These are phyloP conservation scores for Polyplosphaeria fusca DNA, from an alignment of 495 filamentous ascomycete genomes.

Conservation along the genomic window DNA sequence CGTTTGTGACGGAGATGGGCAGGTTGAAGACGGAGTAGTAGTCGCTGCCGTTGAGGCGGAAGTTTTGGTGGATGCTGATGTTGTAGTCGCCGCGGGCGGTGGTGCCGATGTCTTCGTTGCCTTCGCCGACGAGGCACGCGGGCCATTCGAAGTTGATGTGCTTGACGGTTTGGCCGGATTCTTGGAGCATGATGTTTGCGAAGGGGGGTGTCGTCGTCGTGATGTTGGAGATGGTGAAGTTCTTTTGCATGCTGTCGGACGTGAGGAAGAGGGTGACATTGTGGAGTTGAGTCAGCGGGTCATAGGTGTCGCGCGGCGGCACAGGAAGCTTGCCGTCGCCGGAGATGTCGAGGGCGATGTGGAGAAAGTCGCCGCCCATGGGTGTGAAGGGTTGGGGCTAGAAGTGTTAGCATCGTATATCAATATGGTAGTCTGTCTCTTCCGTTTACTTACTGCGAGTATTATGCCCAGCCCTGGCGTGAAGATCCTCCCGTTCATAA, in stretches of 20 bases:
- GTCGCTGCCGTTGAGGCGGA: conserved; percentile 58
- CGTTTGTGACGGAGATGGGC: conserved; percentile 64
- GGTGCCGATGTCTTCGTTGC: conserved; percentile 37
- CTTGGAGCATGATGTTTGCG: conserved; percentile 59
- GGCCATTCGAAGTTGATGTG: conserved; percentile 69
- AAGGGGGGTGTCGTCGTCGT: conserved; percentile 54
- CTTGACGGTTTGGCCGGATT: conserved; percentile 63
- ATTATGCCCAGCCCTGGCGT: conserved; percentile 30
- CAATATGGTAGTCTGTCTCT: no score
- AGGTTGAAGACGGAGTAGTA: conserved; percentile 68
- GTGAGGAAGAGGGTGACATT: conserved; percentile 66
- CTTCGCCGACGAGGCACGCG: conserved; percentile 60
- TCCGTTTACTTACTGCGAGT: conserved; percentile 19
- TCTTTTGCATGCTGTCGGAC: conserved; percentile 56
- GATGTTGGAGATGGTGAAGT: conserved; percentile 68
- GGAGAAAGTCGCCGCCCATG: conserved; percentile 61
- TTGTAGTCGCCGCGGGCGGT: conserved; percentile 48
- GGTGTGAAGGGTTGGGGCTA: conserved; percentile 63
- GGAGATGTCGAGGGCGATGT: conserved; percentile 64
- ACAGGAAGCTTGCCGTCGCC: conserved; percentile 59
- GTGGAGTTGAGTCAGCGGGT: conserved; percentile 50
- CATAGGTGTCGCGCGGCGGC: conserved; percentile 50
- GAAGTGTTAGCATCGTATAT: neutral
- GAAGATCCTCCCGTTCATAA: conserved; percentile 23
- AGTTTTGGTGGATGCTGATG: conserved; percentile 67